Conservation (phyloP, 495 filamentous ascomycete species). For the Aspergillus bridgeri region DNA sequence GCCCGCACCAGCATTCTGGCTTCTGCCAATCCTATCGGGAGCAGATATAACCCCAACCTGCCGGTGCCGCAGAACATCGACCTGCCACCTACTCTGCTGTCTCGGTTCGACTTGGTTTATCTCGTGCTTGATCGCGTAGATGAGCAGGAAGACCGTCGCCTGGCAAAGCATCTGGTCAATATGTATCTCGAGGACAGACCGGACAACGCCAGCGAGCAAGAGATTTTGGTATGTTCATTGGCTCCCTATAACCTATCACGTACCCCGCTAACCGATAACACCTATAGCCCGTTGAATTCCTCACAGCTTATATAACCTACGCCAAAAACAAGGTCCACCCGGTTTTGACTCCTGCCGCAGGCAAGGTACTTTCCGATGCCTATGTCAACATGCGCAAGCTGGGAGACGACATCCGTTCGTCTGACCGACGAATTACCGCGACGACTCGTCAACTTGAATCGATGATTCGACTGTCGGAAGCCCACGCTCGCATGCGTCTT, state of each 20-base stretch:
- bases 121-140: constrained; percentile 91
- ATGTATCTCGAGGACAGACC: constrained; percentile 97
- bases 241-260: not conserved
- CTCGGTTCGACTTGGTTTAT: constrained; percentile 95
- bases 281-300: constrained; percentile 79
- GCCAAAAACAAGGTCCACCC: constrained; percentile 86
- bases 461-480: constrained; percentile 95
- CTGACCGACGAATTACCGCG: constrained; percentile 94
- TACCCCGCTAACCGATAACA: constrained; percentile 8
- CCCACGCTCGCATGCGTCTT: constrained; percentile 96
- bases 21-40: constrained; percentile 96
- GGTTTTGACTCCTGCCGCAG: constrained; percentile 69
- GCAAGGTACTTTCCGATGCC: constrained; percentile 71
- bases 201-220: constrained; percentile 69
- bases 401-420: constrained; percentile 88
- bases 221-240: constrained; percentile 69
- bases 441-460: constrained; percentile 94
- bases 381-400: constrained; percentile 97
- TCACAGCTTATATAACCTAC: constrained; percentile 97
- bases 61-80: constrained; percentile 98
- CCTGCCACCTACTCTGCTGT: constrained; percentile 88
- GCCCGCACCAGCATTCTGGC: constrained; percentile 91
- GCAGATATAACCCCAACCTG: constrained; percentile 92
- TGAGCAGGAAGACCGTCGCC: constrained; percentile 77
- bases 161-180: constrained; percentile 88